Evolutionary conservation across 208 protist genomes (phyloP).

Genomic region (Borovskyia barvae): DNA sequence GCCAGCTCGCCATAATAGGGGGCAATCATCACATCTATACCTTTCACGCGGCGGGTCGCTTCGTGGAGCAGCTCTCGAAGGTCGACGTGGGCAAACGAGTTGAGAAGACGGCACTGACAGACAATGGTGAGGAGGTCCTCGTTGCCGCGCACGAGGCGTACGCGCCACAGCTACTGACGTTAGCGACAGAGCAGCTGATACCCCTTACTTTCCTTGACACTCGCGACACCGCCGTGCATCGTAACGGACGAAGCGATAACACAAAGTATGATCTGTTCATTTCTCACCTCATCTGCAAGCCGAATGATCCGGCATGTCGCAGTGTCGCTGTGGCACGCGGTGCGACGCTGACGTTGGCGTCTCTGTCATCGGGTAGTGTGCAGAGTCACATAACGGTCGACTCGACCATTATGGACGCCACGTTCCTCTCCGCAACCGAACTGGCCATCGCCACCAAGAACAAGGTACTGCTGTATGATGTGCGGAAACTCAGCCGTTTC

Average conservation of each 20-base stretch:
- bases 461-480: slow-evolving; percentile 71
- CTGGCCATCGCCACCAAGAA: slow-evolving; percentile 62
- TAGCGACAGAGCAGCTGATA: slow-evolving; percentile 61
- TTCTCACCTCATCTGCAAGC: slow-evolving; percentile 28
- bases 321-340: slow-evolving; percentile 58
- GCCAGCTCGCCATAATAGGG: slow-evolving; percentile 71
- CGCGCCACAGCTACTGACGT: slow-evolving; percentile 48
- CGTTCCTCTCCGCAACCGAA: slow-evolving; percentile 54
- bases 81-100: slow-evolving; percentile 46
- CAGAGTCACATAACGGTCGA: slow-evolving; percentile 47
- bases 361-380: slow-evolving; percentile 67
- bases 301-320: slow-evolving; percentile 9
- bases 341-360: slow-evolving; percentile 57
- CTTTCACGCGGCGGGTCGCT: slow-evolving; percentile 80
- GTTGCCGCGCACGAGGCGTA: slow-evolving; percentile 61
- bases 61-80: slow-evolving; percentile 78
- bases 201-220: slow-evolving; percentile 72
- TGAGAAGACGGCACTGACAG: slow-evolving; percentile 51
- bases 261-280: slow-evolving; percentile 62
- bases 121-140: slow-evolving; percentile 71
- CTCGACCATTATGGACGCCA: slow-evolving; percentile 43
- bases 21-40: slow-evolving; percentile 79
- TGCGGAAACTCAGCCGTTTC: slow-evolving; percentile 68
- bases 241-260: slow-evolving; percentile 65
- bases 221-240: slow-evolving; percentile 57